These are phyloP conservation scores for Pisolithus microcarpus DNA, from an alignment of 768 basidiomycete species.

Conservation along the genomic window DNA sequence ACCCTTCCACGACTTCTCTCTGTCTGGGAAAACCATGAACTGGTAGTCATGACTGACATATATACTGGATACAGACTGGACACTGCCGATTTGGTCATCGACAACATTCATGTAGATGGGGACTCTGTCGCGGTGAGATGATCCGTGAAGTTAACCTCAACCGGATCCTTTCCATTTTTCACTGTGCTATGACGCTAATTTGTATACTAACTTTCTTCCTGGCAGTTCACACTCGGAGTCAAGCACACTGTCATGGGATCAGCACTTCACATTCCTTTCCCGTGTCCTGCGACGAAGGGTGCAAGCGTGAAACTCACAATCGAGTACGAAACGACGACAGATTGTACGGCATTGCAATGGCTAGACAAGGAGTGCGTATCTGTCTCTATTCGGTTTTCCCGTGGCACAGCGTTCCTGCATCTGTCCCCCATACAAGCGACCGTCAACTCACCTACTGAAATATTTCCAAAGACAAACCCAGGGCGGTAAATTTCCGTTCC, in stretches of 20 bases:
- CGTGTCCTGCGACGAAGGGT: conserved; percentile 27
- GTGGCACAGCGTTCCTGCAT: background rate
- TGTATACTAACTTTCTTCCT: background rate
- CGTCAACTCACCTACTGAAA: too few relatives aligned
- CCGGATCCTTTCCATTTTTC: background rate
- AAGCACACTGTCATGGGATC: conserved; percentile 73
- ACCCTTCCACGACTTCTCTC: background rate
- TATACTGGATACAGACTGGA: conserved; percentile 49
- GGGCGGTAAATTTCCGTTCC: conserved; percentile 74
- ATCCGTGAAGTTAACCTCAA: background rate
- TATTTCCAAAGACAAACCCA: conserved; percentile 61
- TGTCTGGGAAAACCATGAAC: background rate
- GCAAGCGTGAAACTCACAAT: conserved; percentile 43
- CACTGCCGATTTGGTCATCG: conserved; percentile 60
- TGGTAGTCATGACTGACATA: background rate
- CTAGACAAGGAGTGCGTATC: conserved; percentile 62
- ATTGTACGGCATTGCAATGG: conserved; percentile 81
- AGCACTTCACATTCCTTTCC: conserved; percentile 57
- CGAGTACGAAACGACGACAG: conserved; percentile 65
- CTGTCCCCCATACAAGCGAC: background rate
- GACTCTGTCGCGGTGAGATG: conserved; percentile 38
- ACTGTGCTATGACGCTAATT: background rate
- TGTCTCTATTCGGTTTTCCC: background rate
- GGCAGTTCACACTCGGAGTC: conserved; percentile 46
- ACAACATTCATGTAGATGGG: conserved; percentile 43